phyloP scores from a whole-genome alignment of 108 stramenopile species.

The Nitzschia palea region DNA sequence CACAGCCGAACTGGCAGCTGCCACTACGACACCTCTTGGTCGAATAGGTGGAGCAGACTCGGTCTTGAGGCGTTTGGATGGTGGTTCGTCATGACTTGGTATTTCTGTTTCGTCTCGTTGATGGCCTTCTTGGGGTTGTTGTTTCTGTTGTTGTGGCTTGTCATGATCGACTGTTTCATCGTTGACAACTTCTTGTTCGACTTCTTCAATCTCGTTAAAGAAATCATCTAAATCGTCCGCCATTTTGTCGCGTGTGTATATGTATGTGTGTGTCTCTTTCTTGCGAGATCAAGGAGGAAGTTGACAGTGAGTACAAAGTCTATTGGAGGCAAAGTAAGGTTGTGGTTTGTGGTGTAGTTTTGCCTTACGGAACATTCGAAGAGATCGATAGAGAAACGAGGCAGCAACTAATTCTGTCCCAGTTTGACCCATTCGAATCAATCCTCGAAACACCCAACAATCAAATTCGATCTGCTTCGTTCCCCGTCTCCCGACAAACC shows the following conservation, averaged over 20 bases:
- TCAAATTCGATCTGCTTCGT: background rate
- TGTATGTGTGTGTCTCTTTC: too few species aligned
- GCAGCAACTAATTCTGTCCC: too few species aligned
- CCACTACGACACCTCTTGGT: conserved; percentile 49
- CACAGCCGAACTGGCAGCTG: conserved; percentile 39
- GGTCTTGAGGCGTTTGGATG: conserved; percentile 14
- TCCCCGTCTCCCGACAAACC: background rate
- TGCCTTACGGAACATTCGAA: too few species aligned
- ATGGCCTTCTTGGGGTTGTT: background rate
- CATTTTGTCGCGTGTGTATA: too few species aligned
- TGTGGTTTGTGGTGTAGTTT: too few species aligned
- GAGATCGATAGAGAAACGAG: too few species aligned
- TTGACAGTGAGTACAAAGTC: too few species aligned
- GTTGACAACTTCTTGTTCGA: conserved; percentile 58
- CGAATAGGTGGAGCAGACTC: conserved; percentile 35
- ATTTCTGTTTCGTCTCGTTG: background rate
- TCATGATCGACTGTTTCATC: conserved; percentile 30
- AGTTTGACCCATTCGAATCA: too few species aligned
- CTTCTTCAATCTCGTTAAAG: conserved; percentile 78
- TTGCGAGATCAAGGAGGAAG: too few species aligned
- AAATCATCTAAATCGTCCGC: conserved; percentile 84
- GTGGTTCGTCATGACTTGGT: conserved; percentile 3
- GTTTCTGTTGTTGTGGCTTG: conserved; percentile 1
- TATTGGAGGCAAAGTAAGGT: too few species aligned
- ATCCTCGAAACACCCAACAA: too few species aligned